phyloP scores from a whole-genome alignment of 495 filamentous ascomycete genomes.

The Annulohypoxylon moriforme region DNA sequence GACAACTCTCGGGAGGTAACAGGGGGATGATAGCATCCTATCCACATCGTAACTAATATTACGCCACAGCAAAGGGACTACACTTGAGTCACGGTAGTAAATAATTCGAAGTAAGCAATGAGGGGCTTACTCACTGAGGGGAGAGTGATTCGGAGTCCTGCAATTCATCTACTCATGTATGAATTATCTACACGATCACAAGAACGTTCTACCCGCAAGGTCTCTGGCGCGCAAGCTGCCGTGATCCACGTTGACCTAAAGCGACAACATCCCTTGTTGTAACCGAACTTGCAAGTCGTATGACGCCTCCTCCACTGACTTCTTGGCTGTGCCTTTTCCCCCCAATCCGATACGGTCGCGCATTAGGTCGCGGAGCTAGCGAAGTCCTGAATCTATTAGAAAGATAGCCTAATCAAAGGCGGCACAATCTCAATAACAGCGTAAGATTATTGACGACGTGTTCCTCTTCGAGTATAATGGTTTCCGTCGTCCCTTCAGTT shows the following conservation, averaged over 20 bases:
- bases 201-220: neutral
- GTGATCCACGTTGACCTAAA: neutral
- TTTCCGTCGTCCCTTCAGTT: slow-evolving; percentile 8
- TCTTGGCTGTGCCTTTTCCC: too few relatives aligned
- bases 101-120: neutral
- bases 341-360: neutral
- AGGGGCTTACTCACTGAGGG: neutral
- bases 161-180: neutral
- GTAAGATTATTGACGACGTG: slow-evolving; percentile 36
- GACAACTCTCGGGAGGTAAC: too few relatives aligned
- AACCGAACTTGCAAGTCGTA: neutral
- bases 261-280: neutral
- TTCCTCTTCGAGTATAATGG: slow-evolving; percentile 41
- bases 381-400: neutral
- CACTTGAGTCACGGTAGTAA: too few relatives aligned
- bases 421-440: slow-evolving; percentile 38
- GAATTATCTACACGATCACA: neutral
- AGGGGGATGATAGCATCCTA: too few relatives aligned
- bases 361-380: neutral
- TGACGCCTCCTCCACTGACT: neutral
- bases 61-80: too few relatives aligned
- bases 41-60: too few relatives aligned
- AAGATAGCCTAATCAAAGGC: slow-evolving; percentile 19
- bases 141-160: neutral
- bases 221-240: neutral